Percentiles rank a stretch among this genome's conserved stretches.
These are phyloP conservation scores for Beta lomatogona DNA, from an alignment of 179 eudicot species.

Conservation along the genomic window DNA sequence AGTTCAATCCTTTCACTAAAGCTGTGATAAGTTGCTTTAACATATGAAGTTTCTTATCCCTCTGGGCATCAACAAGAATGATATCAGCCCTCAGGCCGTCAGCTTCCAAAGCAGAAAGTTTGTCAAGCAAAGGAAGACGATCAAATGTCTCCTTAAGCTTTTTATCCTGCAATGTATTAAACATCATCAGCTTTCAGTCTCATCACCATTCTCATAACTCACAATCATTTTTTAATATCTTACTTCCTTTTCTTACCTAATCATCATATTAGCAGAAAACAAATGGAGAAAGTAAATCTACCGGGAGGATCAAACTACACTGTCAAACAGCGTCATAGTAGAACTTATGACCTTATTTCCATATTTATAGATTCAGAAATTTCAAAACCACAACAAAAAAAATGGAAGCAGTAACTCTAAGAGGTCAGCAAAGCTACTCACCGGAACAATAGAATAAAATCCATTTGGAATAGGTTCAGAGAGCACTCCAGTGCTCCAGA, in stretches of 20 bases:
- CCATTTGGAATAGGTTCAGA: slow-evolving; percentile 91
- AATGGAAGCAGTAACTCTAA: not conserved
- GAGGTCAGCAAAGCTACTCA: slow-evolving; percentile 40
- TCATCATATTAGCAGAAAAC: not conserved
- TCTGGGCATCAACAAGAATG: slow-evolving; percentile 76
- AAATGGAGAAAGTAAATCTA: not conserved
- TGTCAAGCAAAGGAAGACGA: slow-evolving; percentile 77
- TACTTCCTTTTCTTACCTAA: not conserved
- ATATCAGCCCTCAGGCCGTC: slow-evolving; percentile 75
- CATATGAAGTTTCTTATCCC: slow-evolving; percentile 88
- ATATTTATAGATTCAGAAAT: not conserved
- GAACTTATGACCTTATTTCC: not conserved
- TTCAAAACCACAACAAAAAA: not conserved
- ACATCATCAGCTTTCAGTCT: slow-evolving; percentile 17
- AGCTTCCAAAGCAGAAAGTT: slow-evolving; percentile 63
- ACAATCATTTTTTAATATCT: not conserved
- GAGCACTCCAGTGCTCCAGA: slow-evolving; percentile 87
- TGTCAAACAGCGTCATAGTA: not conserved
- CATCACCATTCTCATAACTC: not conserved
- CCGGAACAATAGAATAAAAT: slow-evolving; percentile 87
- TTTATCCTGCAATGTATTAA: slow-evolving; percentile 59
- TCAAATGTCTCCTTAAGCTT: slow-evolving; percentile 73
- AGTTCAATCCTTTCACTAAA: slow-evolving; percentile 76
- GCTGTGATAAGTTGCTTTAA: slow-evolving; percentile 75
- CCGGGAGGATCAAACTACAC: not conserved